phyloP scores from a whole-genome alignment of 768 basidiomycete species.

The Boletus rubropictus region DNA sequence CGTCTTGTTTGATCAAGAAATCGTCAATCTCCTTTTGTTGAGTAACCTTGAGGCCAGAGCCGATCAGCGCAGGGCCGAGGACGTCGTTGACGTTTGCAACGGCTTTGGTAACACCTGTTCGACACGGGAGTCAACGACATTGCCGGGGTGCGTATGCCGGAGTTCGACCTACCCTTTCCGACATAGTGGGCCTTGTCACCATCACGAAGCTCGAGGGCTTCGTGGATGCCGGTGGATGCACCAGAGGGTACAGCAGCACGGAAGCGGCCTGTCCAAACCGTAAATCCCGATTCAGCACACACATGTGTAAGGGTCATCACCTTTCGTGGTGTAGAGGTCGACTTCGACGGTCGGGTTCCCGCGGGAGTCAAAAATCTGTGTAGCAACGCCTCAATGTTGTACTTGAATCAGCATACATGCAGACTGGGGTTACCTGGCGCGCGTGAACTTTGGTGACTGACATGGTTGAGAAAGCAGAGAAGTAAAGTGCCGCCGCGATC shows the following conservation, averaged over 20 bases:
- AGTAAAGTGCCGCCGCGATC: conserved; percentile 5
- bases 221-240: conserved; percentile 96
- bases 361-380: conserved; percentile 97
- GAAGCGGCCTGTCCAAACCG: conserved; percentile 64
- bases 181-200: conserved; percentile 89
- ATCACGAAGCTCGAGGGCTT: conserved; percentile 98
- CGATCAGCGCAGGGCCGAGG: conserved; percentile 86
- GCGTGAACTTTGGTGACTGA: conserved; percentile 89
- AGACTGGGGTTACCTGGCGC: conserved; percentile 62
- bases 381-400: conserved; percentile 11
- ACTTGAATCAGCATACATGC: background rate
- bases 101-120: conserved; percentile 84
- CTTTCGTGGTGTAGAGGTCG: conserved; percentile 83
- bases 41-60: conserved; percentile 77
- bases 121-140: background rate
- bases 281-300: conserved; percentile 8
- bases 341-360: conserved; percentile 97
- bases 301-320: conserved; percentile 35
- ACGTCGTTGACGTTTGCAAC: conserved; percentile 88
- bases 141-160: background rate
- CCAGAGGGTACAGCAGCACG: conserved; percentile 95
- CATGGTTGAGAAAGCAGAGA: conserved; percentile 50
- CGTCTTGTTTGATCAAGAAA: conserved; percentile 96
- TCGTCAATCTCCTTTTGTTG: conserved; percentile 95
- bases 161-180: conserved; percentile 72